phyloP scores from a whole-genome alignment of 768 basidiomycete genomes.

The Coprinopsis sp. region DNA sequence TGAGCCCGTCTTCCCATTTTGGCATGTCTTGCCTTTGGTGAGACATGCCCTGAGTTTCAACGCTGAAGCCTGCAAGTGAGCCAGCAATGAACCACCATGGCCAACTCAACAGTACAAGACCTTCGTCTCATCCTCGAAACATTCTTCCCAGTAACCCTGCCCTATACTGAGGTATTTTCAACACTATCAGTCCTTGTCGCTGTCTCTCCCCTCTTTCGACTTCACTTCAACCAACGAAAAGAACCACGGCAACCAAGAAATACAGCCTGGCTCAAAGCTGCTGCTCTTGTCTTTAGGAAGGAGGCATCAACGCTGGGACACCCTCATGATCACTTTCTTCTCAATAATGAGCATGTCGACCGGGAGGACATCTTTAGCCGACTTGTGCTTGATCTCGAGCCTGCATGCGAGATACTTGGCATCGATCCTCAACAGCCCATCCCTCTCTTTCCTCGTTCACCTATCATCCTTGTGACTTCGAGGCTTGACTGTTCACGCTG shows the following conservation, averaged over 20 bases:
- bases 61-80: no score
- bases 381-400: neutral
- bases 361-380: neutral
- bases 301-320: neutral
- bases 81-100: no score
- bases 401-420: neutral
- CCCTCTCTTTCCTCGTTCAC: neutral
- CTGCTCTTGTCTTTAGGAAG: neutral
- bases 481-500: neutral
- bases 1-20: no score
- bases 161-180: neutral
- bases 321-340: neutral
- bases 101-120: neutral
- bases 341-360: neutral
- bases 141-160: neutral
- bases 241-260: slow-evolving; percentile 1
- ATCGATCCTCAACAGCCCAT: neutral
- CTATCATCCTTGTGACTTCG: neutral
- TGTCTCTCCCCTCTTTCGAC: neutral
- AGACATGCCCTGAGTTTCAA: no score
- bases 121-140: neutral
- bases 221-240: slow-evolving; percentile 2
- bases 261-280: slow-evolving; percentile 1
- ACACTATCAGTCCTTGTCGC: neutral
- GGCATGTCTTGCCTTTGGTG: no score